Evolutionary conservation across 371 early-diverging fungal genomes (phyloP).

Genomic region (Modicella reniformis): DNA sequence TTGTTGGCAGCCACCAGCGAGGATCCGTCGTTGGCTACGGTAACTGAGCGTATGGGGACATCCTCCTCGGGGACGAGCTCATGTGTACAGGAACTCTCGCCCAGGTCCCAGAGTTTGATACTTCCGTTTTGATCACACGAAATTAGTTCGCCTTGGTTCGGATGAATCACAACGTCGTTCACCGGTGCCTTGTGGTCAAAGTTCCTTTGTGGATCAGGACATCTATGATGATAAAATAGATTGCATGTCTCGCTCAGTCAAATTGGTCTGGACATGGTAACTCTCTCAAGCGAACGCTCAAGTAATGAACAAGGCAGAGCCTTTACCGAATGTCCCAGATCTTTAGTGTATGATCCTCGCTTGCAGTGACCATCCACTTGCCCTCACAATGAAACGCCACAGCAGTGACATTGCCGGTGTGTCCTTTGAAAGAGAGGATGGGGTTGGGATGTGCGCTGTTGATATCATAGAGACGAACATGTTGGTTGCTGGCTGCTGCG

Average conservation of each 20-base stretch:
- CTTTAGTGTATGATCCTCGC: slow-evolving; percentile 94
- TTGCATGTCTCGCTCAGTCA: not conserved
- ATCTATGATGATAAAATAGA: slow-evolving; percentile 55
- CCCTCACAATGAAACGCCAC: slow-evolving; percentile 93
- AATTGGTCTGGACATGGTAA: not conserved
- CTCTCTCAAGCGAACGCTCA: not conserved
- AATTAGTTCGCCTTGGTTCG: slow-evolving; percentile 92
- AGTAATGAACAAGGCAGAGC: not conserved
- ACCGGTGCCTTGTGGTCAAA: slow-evolving; percentile 90
- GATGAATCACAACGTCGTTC: slow-evolving; percentile 94
- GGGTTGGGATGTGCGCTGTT: slow-evolving; percentile 82
- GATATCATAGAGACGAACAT: slow-evolving; percentile 86
- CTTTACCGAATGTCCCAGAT: slow-evolving; percentile 85
- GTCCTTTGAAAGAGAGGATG: slow-evolving; percentile 86
- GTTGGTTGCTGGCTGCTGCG: slow-evolving; percentile 93
- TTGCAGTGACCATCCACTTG: slow-evolving; percentile 92
- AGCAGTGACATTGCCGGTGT: slow-evolving; percentile 90
- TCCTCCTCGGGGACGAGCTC: slow-evolving; percentile 90
- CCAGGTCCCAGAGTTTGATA: slow-evolving; percentile 93
- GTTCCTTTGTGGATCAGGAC: slow-evolving; percentile 82
- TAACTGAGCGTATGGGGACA: slow-evolving; percentile 88
- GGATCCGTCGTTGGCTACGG: slow-evolving; percentile 90
- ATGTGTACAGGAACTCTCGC: slow-evolving; percentile 89
- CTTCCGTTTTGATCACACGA: slow-evolving; percentile 94
- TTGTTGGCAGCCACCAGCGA: slow-evolving; percentile 92